Evolutionary conservation across 176 grass and related monocot species (phyloP).

Genomic region (Musa schizocarpa): DNA sequence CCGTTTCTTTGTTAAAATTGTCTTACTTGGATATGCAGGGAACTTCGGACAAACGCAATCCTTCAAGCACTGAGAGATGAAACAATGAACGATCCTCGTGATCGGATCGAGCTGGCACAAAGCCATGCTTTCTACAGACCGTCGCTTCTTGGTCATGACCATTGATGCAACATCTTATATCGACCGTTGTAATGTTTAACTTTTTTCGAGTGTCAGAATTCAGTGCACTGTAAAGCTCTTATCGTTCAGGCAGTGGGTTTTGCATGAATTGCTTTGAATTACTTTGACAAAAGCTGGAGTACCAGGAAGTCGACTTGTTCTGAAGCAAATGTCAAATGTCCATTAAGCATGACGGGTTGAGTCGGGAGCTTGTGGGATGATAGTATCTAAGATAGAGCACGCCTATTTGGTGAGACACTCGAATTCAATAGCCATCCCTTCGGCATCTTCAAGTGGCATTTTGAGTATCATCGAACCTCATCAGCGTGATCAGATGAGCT

Average conservation of each 20-base stretch:
- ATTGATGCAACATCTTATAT: background rate
- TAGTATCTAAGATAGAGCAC: no score
- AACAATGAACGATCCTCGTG: conserved; percentile 90
- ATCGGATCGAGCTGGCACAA: conserved; percentile 86
- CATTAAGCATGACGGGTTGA: background rate
- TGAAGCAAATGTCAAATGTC: background rate
- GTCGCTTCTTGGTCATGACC: conserved; percentile 56
- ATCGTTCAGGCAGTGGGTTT: background rate
- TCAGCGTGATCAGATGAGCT: no score
- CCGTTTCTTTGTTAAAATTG: conserved; percentile 7
- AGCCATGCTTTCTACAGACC: conserved; percentile 75
- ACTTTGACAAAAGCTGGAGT: no score
- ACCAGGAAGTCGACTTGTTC: no score
- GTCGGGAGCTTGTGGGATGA: background rate
- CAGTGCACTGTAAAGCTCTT: background rate
- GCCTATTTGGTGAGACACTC: no score
- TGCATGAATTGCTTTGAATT: background rate
- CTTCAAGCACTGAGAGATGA: conserved; percentile 95
- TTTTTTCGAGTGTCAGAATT: background rate
- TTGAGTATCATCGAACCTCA: no score
- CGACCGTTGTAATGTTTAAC: background rate
- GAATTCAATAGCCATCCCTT: no score
- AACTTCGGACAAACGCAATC: conserved; percentile 61
- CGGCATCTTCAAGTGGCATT: no score
- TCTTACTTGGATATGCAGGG: conserved; percentile 45